Conservation (phyloP, 129 eudicot genomes). For the Saussurea involucrata region DNA sequence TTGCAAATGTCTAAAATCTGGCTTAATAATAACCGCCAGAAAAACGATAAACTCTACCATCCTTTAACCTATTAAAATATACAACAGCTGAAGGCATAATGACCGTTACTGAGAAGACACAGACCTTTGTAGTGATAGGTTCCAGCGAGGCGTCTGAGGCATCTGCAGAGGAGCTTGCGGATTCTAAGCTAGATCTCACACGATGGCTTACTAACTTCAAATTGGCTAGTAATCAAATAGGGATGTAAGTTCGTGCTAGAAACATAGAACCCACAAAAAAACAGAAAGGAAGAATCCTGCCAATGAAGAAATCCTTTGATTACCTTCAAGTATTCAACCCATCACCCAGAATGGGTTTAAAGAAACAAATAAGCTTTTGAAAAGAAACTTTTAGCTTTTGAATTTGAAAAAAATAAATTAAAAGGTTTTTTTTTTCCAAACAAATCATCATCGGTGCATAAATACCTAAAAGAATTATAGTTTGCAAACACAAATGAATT, state of each 20-base stretch:
- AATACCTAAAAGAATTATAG: not conserved
- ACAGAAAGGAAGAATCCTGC: not conserved
- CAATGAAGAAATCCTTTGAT: not conserved
- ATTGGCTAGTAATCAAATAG: conserved; percentile 25
- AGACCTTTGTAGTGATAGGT: conserved; percentile 34
- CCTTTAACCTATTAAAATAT: not conserved
- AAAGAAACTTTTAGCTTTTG: not conserved
- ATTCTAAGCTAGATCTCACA: conserved; percentile 51
- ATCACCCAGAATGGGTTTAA: not conserved
- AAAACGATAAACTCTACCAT: not conserved
- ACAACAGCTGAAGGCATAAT: not conserved
- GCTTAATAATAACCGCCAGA: not conserved
- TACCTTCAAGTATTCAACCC: not conserved
- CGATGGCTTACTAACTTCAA: conserved; percentile 33
- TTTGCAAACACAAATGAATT: not conserved
- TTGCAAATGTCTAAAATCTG: not conserved
- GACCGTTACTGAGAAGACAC: not conserved
- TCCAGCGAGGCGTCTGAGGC: conserved; percentile 36
- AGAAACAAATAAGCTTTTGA: not conserved
- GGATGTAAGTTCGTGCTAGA: conserved; percentile 6
- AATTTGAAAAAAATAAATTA: not conserved
- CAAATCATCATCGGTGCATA: not conserved
- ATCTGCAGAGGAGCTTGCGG: conserved; percentile 37
- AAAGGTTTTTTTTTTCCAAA: not conserved
- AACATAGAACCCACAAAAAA: not conserved